Base-by-base conservation (phyloP, 1,284 basidiomycete genomes). In the Cryptococcus floricola region DNA sequence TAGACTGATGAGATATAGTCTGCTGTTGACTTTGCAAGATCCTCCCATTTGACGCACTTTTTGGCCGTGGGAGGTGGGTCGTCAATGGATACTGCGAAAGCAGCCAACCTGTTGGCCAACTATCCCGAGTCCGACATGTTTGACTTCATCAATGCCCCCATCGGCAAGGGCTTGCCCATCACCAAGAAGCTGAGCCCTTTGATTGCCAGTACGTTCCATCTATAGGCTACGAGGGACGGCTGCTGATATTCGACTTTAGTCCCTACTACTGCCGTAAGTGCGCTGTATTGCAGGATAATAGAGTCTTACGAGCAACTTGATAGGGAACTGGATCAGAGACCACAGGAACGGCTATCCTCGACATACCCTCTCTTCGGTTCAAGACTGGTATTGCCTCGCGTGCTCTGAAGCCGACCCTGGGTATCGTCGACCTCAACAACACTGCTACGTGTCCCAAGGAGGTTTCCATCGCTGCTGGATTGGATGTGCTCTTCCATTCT, bases 371-470 rank as follows among this genome's bases (percentile, higher is more conserved):
- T 0, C 84, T 84, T 67, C 84, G 86, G 14, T 95, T 96, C 83
- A 98, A 98, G 81, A 97, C 94, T 12, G 94, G 95, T 49, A 98
- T 98, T 63, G 89, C 94, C 2, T 92, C 84, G 66, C 85, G 94
- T 45, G 89, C 93, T 1, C 80, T 98, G 74, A 92, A 95, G 63
- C 94, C 94, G 0, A 83, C 87, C 6, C 80, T 98, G 23, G 94
- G 95, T 37, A 88, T 94, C 67, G 83, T 88, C 69, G 91, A 94
- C 69, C 87, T 88, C 5, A 80, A 84, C 64, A 93, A 91, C 77
- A 93, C 90, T 4, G 87, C 87, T 67, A 86, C 84, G n/a, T 93
- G 89, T 74, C 77, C 80, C n/a, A 84, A 85, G 25, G 86, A 87
- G 49, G 87, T 98, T 8, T 91, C 96, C 69, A 89, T 98, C 64